Evolutionary conservation across 2,329 filamentous ascomycete species (phyloP), one percentile per base, ranked within the genome.

Genomic region (Neofusicoccum laricinum): DNA sequence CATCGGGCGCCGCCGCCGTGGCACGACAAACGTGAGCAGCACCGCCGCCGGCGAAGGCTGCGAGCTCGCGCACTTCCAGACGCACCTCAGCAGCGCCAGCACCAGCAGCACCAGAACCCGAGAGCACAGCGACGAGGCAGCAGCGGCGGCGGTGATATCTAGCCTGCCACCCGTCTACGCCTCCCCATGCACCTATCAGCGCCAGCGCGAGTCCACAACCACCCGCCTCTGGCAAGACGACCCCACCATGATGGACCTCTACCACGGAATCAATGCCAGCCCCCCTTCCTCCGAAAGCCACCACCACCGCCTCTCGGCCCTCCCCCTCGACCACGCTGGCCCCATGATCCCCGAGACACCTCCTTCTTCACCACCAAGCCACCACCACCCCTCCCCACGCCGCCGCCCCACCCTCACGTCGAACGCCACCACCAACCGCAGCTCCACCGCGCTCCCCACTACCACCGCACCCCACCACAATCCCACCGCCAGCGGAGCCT

Each of bases 11-110:
- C 58, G 32, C 46, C 46, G 25, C 19, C 46, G 19, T 6, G 17
- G 11, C 6, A 49, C 46, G 19, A 49, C 46, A 14, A 49, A 25
- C 25, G 19, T 19, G 15, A 40, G 21, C 17, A 61, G 58, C 34
- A 50, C 21, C 19, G 58, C 45, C 15, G 36, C 58, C 11, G 58
- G 58, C 14, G 58, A 61, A 38, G 58, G 58, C 14, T 61, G 36
- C 6, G 58, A 61, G 46, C 58, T 61, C 19, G 21, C 32, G 17
- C 34, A 36, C n/a, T 49, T 61, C 34, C 58, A 50, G 5, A 49
- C 58, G 19, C 58, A 61, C 21, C 58, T 61, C 32, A 61, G 58
- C 58, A 30, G 8, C 30, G 57, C 21, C 6, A 43, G 38, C 10
- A 19, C 21, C 21, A 38, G 36, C 36, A 8, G 11, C 36, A 15